Percentiles rank a stretch among this genome's conserved stretches.
These are phyloP conservation scores for Meyerozyma guilliermondii DNA, from an alignment of 1,139 yeast species.

Conservation along the genomic window DNA sequence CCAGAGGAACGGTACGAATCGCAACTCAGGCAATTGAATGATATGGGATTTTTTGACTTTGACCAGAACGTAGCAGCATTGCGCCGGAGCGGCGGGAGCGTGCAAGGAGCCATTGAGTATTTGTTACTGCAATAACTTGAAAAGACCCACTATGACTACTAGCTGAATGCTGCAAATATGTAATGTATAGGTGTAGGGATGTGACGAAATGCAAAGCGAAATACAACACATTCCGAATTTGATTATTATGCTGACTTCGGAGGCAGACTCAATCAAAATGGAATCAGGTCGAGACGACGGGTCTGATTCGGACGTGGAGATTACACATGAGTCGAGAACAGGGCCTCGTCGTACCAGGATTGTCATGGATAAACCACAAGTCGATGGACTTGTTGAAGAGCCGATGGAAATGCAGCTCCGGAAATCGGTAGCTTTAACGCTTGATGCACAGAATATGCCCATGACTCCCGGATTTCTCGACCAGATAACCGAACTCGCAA, in stretches of 20 bases:
- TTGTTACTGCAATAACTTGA: slow-evolving; percentile 33
- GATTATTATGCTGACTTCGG: background rate
- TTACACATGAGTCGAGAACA: background rate
- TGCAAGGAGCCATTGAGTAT: slow-evolving; percentile 93
- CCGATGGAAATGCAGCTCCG: slow-evolving; percentile 34
- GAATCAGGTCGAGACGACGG: background rate
- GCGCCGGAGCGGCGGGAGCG: slow-evolving; percentile 94
- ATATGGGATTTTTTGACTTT: slow-evolving; percentile 93
- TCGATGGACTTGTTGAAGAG: slow-evolving; percentile 3
- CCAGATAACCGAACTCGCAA: slow-evolving; percentile 43
- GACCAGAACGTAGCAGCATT: slow-evolving; percentile 88
- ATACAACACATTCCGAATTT: background rate
- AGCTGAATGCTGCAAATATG: background rate
- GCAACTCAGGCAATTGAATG: slow-evolving; percentile 91
- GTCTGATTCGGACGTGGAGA: background rate
- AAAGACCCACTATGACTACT: no score
- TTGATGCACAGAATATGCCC: slow-evolving; percentile 32
- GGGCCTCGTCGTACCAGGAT: background rate
- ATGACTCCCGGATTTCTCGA: slow-evolving; percentile 42
- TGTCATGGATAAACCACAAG: background rate
- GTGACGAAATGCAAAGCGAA: background rate
- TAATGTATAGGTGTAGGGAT: background rate
- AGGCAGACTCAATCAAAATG: background rate
- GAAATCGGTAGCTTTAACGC: slow-evolving; percentile 27
- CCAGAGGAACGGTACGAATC: slow-evolving; percentile 91